Percentiles rank a stretch among this genome's conserved stretches.
Conservation (phyloP, 306 rosid species). For the Cucurbita maxima region DNA sequence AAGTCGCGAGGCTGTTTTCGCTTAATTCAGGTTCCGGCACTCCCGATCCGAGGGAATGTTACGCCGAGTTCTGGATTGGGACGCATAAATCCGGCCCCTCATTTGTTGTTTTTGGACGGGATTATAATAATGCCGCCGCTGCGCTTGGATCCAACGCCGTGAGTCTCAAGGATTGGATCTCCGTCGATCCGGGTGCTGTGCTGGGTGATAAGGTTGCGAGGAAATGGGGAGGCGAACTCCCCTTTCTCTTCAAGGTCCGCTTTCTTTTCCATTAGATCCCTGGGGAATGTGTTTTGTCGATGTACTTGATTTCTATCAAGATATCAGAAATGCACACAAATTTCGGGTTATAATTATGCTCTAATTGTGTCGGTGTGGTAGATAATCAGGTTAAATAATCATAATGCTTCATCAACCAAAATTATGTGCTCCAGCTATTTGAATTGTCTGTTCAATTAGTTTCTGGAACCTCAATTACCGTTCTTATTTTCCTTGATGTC, state of each 20-base stretch:
- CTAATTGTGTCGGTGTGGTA: background rate
- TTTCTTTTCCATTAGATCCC: background rate
- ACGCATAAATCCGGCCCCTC: constrained; percentile 29
- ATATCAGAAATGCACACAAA: background rate
- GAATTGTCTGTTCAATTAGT: background rate
- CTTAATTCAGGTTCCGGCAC: constrained; percentile 22
- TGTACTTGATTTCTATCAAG: background rate
- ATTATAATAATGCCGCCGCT: background rate
- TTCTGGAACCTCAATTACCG: background rate
- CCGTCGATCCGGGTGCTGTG: constrained; percentile 12
- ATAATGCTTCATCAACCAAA: background rate
- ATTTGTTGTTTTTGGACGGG: background rate
- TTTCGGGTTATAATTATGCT: background rate
- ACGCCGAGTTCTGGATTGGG: constrained; percentile 34
- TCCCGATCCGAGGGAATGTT: constrained; percentile 11
- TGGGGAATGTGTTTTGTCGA: background rate
- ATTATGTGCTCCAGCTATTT: background rate
- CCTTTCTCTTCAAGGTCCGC: constrained; percentile 23
- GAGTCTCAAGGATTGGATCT: constrained; percentile 25
- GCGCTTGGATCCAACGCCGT: constrained; percentile 2
- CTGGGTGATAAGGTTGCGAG: constrained; percentile 19
- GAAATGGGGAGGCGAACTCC: constrained; percentile 29
- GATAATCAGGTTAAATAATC: background rate
- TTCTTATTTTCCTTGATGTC: background rate
- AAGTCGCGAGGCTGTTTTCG: constrained; percentile 19